Evolutionary conservation across 2,329 filamentous ascomycete species (phyloP).

Genomic region (Sporothrix phasma): DNA sequence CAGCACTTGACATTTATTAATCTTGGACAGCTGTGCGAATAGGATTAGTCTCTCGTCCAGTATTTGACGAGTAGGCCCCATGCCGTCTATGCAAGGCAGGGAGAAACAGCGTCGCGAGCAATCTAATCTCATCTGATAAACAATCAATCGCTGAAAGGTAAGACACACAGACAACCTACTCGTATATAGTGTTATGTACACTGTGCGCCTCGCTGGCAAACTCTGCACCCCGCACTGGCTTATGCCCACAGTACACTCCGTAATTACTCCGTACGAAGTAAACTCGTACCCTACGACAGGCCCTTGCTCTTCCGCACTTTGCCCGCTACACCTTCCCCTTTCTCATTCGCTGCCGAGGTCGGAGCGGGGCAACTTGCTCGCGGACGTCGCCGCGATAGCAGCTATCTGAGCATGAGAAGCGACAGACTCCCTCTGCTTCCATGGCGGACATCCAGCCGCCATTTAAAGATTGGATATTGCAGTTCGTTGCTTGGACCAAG

Average conservation of each 20-base stretch:
- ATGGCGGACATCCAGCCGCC: background rate
- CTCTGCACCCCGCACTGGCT: slow-evolving; percentile 6
- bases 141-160: slow-evolving; percentile 7
- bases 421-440: background rate
- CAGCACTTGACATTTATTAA: no score
- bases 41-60: no score
- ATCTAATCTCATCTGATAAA: slow-evolving; percentile 15
- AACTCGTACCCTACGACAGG: background rate
- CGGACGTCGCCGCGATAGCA: slow-evolving; percentile 4
- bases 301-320: no score
- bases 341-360: slow-evolving; percentile 8
- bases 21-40: background rate
- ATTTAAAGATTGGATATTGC: slow-evolving; percentile 14
- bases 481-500: slow-evolving; percentile 3
- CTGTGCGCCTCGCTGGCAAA: slow-evolving; percentile 2
- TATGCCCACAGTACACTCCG: background rate
- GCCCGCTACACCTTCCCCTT: background rate
- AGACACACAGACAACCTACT: background rate
- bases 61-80: background rate
- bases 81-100: background rate
- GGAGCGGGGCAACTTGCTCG: slow-evolving; percentile 4
- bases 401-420: background rate
- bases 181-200: background rate
- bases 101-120: background rate
- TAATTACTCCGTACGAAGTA: background rate